Base-by-base conservation (phyloP, 768 basidiomycete genomes). In the Agaricus sinodeliciosus region DNA sequence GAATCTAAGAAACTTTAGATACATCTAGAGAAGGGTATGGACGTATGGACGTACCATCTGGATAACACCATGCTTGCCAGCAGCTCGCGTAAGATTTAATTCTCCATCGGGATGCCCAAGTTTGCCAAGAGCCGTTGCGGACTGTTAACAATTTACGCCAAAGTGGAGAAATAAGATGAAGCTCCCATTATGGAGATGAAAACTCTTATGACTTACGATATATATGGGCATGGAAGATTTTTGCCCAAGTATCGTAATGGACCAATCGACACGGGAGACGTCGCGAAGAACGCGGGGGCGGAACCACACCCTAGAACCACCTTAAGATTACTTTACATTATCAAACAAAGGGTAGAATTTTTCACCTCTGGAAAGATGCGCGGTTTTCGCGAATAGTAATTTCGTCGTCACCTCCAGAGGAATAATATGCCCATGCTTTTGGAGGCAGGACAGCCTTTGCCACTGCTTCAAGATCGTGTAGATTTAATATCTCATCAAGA, bases 61-160 rank as follows among this genome's bases (percentile, higher is more conserved):
- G 48, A 79, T 75, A 28, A 79, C 62, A 15, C 68, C 71, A 57
- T 51, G 81, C 62, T 89, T 89, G 0, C 80, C 92, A 0, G 91
- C 95, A 0, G 93, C 94, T 59, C 86, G 75, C 1, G 95, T 97
- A 25, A 98, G 67, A 61, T 87, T 91, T 19, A 95, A 75, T 70
- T 98, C 95, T 11, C 95, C 95, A 56, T 96, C 91, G 0, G 94
- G 92, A 63, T 98, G 94, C 1, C 95, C 93, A 1, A 99, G 83
- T 71, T 95, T 97, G n/a, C 94, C 91, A 2, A 93, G 77, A 3
- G 89, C 91, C 6, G 92, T 93, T 0, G 91, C 91, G 16, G 84
- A 67, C 73, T 74, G 59, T 13, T 55, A 48, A 22, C 43, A 11
- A 8, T 31, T 31, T 31, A 31, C 7, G 18, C 43, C 51, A 27